phyloP scores from a whole-genome alignment of 2,329 filamentous ascomycete genomes.

The Teratosphaeria gauchensis region DNA sequence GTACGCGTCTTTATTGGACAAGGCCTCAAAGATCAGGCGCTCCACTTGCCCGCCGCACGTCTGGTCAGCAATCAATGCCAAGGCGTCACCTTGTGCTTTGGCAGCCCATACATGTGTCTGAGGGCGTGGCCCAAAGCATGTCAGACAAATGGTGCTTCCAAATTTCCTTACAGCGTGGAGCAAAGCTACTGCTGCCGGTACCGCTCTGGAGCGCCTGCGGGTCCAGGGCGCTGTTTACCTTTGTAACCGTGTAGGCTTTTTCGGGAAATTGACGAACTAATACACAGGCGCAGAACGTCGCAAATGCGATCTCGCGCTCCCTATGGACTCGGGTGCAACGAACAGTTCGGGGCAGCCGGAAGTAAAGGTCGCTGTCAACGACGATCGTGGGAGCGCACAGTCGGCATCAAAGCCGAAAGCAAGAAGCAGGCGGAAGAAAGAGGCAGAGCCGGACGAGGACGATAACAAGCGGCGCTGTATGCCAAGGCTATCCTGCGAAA shows the following conservation, averaged over 20 bases:
- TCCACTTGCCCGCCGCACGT: background rate
- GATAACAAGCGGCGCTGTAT: slow-evolving; percentile 4
- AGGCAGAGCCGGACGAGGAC: background rate
- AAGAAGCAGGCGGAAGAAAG: background rate
- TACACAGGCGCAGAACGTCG: background rate
- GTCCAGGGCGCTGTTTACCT: background rate
- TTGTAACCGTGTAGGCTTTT: background rate
- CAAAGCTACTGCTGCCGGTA: background rate
- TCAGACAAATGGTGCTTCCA: background rate
- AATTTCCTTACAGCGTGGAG: background rate
- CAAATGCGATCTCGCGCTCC: background rate
- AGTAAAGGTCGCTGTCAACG: slow-evolving; percentile 1
- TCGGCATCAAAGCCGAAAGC: background rate
- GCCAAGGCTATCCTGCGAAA: background rate
- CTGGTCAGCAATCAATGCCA: background rate
- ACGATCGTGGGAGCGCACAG: slow-evolving; percentile 3
- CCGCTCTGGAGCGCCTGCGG: background rate
- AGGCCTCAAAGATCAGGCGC: background rate
- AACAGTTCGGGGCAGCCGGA: slow-evolving; percentile 15
- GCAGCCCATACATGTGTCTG: background rate
- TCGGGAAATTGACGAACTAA: background rate
- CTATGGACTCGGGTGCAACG: slow-evolving; percentile 44
- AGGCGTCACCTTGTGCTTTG: background rate
- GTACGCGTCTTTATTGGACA: background rate
- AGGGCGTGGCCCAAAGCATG: background rate